Evolutionary conservation across 2,329 filamentous ascomycete genomes (phyloP).

Genomic region (Blastomyces gilchristii): DNA sequence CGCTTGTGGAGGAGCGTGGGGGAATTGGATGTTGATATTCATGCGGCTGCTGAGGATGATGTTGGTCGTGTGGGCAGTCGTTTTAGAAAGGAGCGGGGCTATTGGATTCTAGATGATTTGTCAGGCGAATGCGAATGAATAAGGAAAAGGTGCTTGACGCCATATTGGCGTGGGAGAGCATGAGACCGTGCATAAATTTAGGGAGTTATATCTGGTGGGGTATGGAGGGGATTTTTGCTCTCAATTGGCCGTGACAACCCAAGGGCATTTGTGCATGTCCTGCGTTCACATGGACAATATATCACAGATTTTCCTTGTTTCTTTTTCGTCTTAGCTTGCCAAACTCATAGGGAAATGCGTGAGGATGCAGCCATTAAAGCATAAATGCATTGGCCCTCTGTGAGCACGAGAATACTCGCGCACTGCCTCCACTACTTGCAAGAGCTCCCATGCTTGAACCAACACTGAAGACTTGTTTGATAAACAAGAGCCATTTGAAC

Average conservation of each 20-base stretch:
- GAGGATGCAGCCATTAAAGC: not conserved
- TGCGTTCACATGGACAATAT: not conserved
- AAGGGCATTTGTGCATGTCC: not conserved
- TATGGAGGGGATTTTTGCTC: not conserved
- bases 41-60: not conserved
- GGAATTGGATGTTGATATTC: not conserved
- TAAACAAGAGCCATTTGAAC: no score
- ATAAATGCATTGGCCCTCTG: not conserved
- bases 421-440: not conserved
- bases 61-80: not conserved
- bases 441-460: not conserved
- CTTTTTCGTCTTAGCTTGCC: not conserved
- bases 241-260: not conserved
- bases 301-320: not conserved
- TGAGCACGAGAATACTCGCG: not conserved
- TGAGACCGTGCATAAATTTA: not conserved
- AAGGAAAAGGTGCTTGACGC: not conserved
- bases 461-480: not conserved
- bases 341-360: not conserved
- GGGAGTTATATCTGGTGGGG: not conserved
- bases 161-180: not conserved
- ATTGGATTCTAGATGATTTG: not conserved
- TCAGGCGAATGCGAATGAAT: not conserved
- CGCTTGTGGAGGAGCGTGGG: not conserved
- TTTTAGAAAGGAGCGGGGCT: not conserved